Evolutionary conservation across 1,139 yeast genomes (phyloP), one percentile per base, ranked within the genome.

Genomic region (Tardiomyces blankii): DNA sequence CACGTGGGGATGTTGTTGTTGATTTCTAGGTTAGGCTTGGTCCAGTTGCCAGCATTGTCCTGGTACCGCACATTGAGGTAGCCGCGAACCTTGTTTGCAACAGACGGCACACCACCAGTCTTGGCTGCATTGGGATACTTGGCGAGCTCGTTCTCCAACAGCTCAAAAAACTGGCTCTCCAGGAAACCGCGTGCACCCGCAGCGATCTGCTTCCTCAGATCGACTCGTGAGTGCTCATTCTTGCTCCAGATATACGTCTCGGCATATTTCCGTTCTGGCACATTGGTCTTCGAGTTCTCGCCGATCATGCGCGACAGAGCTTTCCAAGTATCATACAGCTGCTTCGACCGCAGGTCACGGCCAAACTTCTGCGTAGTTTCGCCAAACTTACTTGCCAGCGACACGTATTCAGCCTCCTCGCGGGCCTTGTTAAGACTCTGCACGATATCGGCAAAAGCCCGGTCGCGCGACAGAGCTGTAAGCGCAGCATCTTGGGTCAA

Each of bases 1-100:
- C 98, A 91, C 18, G 91, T 76, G 3, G 97, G 97, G 1, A 77
- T 71, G 12, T 89, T 89, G 63, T 91, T 89, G 23, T 87, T 80
- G 48, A 80, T 67, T 38, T 80, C 74, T 44, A 82, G 55, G 48
- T 74, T 73, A 9, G 70, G 66, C 41, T 72, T 56, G 43, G 68
- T 69, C 80, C 82, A 78, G 33, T 68, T 63, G 12, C 73, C 74
- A 47, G 68, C 68, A 45, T 59, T 56, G 43, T 50, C 48, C 9
- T 30, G 35, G 50, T 61, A 64, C 44, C 59, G 72, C 63, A 60
- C 63, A 54, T 57, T 82, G 70, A 58, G 81, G 56, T 81, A 86
- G 35, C 82, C 80, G 46, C 75, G 73, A 43, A 86, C 75, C 58
- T 85, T 87, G 63, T 82, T 83, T 44, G 78, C 68, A 49, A 78